Evolutionary conservation across 2,329 filamentous ascomycete genomes (phyloP), one percentile per base, ranked within the genome.

Genomic region (Penicillium brevicompactum): DNA sequence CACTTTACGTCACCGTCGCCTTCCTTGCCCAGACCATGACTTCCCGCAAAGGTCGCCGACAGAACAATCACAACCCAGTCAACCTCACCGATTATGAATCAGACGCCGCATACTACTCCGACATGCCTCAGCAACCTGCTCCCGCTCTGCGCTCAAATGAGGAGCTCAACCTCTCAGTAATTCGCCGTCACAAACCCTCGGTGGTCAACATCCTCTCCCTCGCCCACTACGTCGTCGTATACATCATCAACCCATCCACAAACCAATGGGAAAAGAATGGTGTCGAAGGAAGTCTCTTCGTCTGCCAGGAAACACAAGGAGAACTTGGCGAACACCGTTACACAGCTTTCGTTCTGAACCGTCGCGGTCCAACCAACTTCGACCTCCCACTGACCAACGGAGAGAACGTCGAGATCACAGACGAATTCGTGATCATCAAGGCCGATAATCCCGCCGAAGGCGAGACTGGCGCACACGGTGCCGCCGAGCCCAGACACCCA

Each of bases 211-310:
- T 97, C 69, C 80, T 91, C 60, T 88, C 89, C 59, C 88, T 94
- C 63, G 91, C 91, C 5, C 88, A 90, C 31, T 96, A 93, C 67
- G 89, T 90, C 24, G 90, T 94, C 34, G 83, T 97, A 62, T 97
- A 97, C 79, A 84, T 83, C 46, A 94, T 95, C 77, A 84, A 82
- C 58, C 80, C 84, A 45, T 75, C 80, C 4, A 81, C 85, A 2
- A 78, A 83, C 49, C 76, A 80, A 56, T 97, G 94, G 94, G 89
- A 94, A 70, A 96, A 95, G 78, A 84, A 84, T 44, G 89, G 87
- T 53, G 83, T 92, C 10, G 92, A 96, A 74, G 94, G 94, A 38
- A 90, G 91, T 11, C 79, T 97, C 61, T 99, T 97, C 72, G 84
- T 97, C 50, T 95, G 90, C 78, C 83, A 89, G 60, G 76, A 87